Base-by-base conservation (phyloP, 345 rosid genomes). In the Lepidium didymum region DNA sequence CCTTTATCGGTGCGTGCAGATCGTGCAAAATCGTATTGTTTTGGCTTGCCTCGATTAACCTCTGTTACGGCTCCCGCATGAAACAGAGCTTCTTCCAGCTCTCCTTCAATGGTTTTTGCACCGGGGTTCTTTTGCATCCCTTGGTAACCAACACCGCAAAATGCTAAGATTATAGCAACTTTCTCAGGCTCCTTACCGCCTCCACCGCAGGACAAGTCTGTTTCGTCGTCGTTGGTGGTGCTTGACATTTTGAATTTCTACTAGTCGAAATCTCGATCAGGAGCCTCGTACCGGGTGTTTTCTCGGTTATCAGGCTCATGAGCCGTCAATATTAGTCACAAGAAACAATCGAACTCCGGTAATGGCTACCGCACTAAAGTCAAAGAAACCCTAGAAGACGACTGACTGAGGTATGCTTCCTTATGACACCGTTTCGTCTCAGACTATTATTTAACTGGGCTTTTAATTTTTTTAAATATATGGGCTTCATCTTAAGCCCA, bases 111-210 rank as follows among this genome's bases (percentile, higher is more conserved):
- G 76, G 99, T 94, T 66, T 85, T 89, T 29, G 99, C 99, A 61
- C 95, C 96, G 0, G 96, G 97, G 36, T 90, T 93, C 55, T 87
- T 90, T 56, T 91, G 96, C 99, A 93, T 93, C 14, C 96, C 99
- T 67, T 91, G 97, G 74, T 93, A 93, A 0, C 96, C 99, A 0
- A 89, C 99, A 41, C 99, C 95, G 60, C 99, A 91, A 56, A 87
- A 94, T 4, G 97, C 92, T 47, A 94, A 84, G 78, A 94, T 78
- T 3, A 94, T 89, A 1, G 97, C 96, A 64, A 93, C 67, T 69
- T 93, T 93, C 25, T 33, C 75, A 29, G 65, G 16, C 37, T 56
- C 64, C 2, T 7, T 29, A 12, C 6, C 10, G 19, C 27, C 52
- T 70, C 64, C 43, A 70, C 50, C 25, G 35, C 61, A 10, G 14